Evolutionary conservation across 805 yeast genomes (phyloP).

Genomic region (Nakazawaea wyomingensis): DNA sequence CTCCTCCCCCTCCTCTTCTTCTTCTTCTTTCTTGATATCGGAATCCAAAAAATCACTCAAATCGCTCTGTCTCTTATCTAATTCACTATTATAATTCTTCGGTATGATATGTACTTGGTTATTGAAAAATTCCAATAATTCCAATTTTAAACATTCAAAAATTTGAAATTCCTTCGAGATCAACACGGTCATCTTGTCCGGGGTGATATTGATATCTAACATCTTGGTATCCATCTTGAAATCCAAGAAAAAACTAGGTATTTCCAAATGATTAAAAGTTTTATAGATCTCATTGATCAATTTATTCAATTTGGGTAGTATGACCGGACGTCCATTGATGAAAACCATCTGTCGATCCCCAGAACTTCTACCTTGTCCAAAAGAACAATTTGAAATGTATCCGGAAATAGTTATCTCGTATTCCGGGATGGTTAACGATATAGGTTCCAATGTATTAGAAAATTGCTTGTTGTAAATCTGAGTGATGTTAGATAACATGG

Average conservation of each 20-base stretch:
- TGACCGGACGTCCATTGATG: slow-evolving; percentile 74
- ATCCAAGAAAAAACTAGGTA: slow-evolving; percentile 65
- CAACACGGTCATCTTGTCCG: slow-evolving; percentile 76
- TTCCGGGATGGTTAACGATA: slow-evolving; percentile 17
- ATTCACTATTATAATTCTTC: slow-evolving; percentile 3
- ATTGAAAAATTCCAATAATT: slow-evolving; percentile 44
- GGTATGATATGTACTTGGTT: slow-evolving; percentile 23
- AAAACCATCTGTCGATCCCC: slow-evolving; percentile 72
- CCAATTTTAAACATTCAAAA: slow-evolving; percentile 48
- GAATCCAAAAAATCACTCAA: slow-evolving; percentile 9
- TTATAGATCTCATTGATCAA: slow-evolving; percentile 71
- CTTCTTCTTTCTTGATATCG: slow-evolving; percentile 10
- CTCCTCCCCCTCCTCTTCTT: slow-evolving; percentile 8
- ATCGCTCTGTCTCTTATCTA: slow-evolving; percentile 4
- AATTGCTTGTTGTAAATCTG: slow-evolving; percentile 40
- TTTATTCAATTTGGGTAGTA: slow-evolving; percentile 47
- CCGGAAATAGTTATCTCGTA: slow-evolving; percentile 46
- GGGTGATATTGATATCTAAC: slow-evolving; percentile 85
- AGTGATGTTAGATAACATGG: slow-evolving; percentile 50
- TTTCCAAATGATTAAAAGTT: slow-evolving; percentile 64
- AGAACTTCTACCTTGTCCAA: slow-evolving; percentile 70
- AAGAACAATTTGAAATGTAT: slow-evolving; percentile 65
- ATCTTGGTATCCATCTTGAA: slow-evolving; percentile 44
- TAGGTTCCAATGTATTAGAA: slow-evolving; percentile 22
- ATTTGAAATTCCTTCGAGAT: slow-evolving; percentile 62